Evolutionary conservation across 805 yeast species (phyloP).

Genomic region (Nakazawaea populi): DNA sequence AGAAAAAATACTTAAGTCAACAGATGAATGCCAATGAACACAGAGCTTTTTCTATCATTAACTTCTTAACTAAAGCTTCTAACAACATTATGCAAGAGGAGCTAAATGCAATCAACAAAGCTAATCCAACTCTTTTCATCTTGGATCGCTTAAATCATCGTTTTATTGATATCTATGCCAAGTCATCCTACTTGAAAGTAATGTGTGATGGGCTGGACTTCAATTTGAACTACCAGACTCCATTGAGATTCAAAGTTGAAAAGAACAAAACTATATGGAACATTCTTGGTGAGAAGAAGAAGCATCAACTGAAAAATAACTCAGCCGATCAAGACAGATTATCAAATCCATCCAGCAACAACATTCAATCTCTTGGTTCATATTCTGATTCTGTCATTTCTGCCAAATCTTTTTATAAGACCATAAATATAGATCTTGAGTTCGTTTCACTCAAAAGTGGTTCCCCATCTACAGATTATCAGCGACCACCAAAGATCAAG

Average conservation of each 20-base stretch:
- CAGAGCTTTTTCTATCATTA: constrained; percentile 2
- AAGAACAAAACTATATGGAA: constrained; percentile 8
- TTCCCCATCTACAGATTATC: neutral
- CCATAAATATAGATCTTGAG: constrained; percentile 6
- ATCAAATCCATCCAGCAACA: neutral
- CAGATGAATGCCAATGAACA: neutral
- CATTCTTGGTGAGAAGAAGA: constrained; percentile 6
- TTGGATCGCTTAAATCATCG: constrained; percentile 3
- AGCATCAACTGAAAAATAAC: neutral
- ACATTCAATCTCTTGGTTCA: neutral
- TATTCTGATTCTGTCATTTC: neutral
- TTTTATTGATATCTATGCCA: constrained; percentile 6
- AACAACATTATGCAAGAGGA: neutral
- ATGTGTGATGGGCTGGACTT: constrained; percentile 1
- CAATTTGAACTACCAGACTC: constrained; percentile 5
- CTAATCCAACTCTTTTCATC: constrained; percentile 2
- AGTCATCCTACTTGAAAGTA: constrained; percentile 7
- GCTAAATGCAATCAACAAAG: neutral
- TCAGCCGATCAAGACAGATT: constrained; percentile 1
- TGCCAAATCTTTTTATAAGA: neutral
- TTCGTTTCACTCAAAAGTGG: constrained; percentile 5
- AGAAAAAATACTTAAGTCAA: constrained; percentile 1
- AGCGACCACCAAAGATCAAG: constrained; percentile 9
- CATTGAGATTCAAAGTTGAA: constrained; percentile 3
- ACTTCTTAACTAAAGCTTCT: constrained; percentile 4